Percentiles rank a stretch among this genome's conserved stretches.
These are phyloP conservation scores for Arbutus unedo DNA, from an alignment of 148 eudicot genomes.

Conservation along the genomic window DNA sequence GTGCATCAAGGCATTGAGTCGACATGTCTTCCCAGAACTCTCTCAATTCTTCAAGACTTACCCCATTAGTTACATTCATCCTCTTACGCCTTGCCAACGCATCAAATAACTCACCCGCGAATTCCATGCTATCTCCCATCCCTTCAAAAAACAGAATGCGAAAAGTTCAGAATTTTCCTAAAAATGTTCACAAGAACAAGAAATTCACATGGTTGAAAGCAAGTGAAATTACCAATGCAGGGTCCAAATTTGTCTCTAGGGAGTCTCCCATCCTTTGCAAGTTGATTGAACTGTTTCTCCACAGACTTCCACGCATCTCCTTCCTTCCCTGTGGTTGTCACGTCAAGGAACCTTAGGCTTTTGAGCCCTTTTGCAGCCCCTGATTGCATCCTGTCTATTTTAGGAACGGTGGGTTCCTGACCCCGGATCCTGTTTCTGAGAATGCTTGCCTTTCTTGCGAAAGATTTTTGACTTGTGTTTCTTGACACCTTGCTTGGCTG, in stretches of 20 bases:
- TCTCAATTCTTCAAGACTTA: slow-evolving; percentile 53
- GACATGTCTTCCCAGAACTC: slow-evolving; percentile 93
- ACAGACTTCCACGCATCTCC: slow-evolving; percentile 70
- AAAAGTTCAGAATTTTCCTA: background rate
- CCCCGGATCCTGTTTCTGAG: slow-evolving; percentile 21
- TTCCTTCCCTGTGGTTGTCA: slow-evolving; percentile 54
- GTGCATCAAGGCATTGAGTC: slow-evolving; percentile 63
- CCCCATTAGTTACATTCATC: slow-evolving; percentile 57
- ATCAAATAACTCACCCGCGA: slow-evolving; percentile 77
- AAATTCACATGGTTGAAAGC: background rate
- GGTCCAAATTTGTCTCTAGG: slow-evolving; percentile 65
- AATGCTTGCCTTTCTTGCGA: slow-evolving; percentile 26
- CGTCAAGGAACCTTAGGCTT: slow-evolving; percentile 72
- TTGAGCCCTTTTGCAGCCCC: slow-evolving; percentile 61
- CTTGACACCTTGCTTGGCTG: background rate
- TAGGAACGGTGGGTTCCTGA: slow-evolving; percentile 19
- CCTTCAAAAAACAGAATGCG: slow-evolving; percentile 33
- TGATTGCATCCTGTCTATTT: slow-evolving; percentile 45
- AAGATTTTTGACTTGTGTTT: slow-evolving; percentile 4
- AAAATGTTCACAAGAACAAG: background rate
- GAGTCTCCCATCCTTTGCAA: slow-evolving; percentile 53
- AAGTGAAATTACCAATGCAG: slow-evolving; percentile 61
- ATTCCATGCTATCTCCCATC: slow-evolving; percentile 75
- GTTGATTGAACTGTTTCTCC: slow-evolving; percentile 56
- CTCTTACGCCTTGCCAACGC: slow-evolving; percentile 73